These are phyloP conservation scores for Phytophthora hibernalis DNA, from an alignment of 352 stramenopile species.

Conservation along the genomic window DNA sequence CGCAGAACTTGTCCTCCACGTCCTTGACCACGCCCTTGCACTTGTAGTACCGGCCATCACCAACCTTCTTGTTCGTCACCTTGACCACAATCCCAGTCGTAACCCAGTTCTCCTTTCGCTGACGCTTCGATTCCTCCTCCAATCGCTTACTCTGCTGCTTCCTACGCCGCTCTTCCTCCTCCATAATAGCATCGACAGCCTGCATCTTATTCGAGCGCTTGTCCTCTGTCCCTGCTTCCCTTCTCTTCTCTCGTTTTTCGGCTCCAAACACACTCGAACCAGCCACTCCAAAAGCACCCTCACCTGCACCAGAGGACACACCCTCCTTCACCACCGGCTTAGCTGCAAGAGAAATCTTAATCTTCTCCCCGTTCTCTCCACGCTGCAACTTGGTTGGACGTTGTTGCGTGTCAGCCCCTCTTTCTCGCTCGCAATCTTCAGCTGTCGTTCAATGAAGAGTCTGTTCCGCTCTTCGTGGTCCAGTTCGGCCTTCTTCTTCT, in stretches of 20 bases:
- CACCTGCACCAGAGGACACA: not conserved
- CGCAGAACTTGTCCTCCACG: slow-evolving; percentile 85
- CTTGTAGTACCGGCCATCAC: slow-evolving; percentile 90
- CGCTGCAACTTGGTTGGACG: slow-evolving; percentile 71
- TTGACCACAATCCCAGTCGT: slow-evolving; percentile 93
- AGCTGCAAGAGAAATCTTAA: slow-evolving; percentile 40
- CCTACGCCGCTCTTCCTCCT: slow-evolving; percentile 59
- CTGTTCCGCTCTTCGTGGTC: slow-evolving; percentile 90
- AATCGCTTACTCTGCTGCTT: slow-evolving; percentile 44
- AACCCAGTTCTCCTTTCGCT: slow-evolving; percentile 92
- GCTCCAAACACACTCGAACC: slow-evolving; percentile 23
- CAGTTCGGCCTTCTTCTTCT: slow-evolving; percentile 90
- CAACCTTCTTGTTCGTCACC: slow-evolving; percentile 94
- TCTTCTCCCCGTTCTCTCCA: slow-evolving; percentile 55
- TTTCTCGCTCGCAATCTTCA: slow-evolving; percentile 64
- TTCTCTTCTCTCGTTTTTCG: slow-evolving; percentile 4
- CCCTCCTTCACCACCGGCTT: slow-evolving; percentile 39
- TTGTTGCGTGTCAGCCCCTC: slow-evolving; percentile 36
- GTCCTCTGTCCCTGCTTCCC: not conserved
- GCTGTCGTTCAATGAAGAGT: slow-evolving; percentile 76
- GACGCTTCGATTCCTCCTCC: slow-evolving; percentile 46
- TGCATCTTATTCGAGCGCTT: slow-evolving; percentile 23
- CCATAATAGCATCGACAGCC: slow-evolving; percentile 65
- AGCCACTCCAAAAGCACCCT: slow-evolving; percentile 1
- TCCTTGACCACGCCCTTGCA: slow-evolving; percentile 81